Evolutionary conservation across 129 eudicot genomes (phyloP).

Genomic region (Artemisia tridentata): DNA sequence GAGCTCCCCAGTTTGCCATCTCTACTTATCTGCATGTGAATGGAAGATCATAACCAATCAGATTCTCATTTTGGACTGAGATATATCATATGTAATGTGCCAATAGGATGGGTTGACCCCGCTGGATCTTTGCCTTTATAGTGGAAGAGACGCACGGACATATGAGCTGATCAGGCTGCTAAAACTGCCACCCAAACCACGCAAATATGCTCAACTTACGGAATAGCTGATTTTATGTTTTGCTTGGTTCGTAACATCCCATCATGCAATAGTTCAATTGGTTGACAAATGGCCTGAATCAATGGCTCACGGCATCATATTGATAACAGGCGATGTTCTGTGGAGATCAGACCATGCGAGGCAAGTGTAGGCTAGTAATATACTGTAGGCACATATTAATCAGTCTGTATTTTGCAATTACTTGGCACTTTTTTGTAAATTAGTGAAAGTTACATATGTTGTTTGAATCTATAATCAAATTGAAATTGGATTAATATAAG

Average conservation of each 20-base stretch:
- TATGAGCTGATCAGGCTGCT: conserved; percentile 76
- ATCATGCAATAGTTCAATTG: conserved; percentile 2
- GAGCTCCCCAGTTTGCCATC: background rate
- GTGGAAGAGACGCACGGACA: conserved; percentile 71
- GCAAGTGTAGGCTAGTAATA: conserved; percentile 5
- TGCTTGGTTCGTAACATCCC: background rate
- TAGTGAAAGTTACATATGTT: background rate
- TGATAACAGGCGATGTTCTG: background rate
- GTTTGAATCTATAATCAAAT: background rate
- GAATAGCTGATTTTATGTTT: conserved; percentile 15
- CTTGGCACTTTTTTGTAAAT: background rate
- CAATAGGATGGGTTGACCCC: conserved; percentile 88
- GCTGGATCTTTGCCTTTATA: conserved; percentile 76
- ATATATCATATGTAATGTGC: conserved; percentile 18
- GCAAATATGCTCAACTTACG: conserved; percentile 29
- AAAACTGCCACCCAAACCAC: conserved; percentile 49
- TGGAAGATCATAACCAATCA: background rate
- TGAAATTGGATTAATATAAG: too few relatives aligned
- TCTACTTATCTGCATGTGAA: background rate
- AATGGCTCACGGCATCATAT: background rate
- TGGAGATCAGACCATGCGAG: background rate
- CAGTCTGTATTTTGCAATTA: conserved; percentile 7
- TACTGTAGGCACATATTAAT: conserved; percentile 4
- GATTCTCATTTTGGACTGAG: background rate
- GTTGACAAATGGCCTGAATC: background rate